These are phyloP conservation scores for Coemansia interrupta DNA, from an alignment of 192 early-diverging fungal species.

Conservation along the genomic window DNA sequence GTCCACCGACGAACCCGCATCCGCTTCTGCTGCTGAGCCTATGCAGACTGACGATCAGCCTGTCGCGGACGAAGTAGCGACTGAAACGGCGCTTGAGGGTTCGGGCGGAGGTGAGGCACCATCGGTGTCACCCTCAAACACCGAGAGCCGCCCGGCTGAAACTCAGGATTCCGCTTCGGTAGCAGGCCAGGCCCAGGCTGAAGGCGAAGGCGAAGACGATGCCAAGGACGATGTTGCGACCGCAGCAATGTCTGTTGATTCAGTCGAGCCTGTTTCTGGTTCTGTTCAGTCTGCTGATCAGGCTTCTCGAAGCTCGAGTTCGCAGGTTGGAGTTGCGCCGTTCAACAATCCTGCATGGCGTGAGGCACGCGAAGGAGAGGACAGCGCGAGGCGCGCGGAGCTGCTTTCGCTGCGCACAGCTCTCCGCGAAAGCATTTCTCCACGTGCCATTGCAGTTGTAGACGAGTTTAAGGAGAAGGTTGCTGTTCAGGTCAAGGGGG, in stretches of 20 bases:
- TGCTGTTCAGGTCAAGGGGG: conserved; percentile 28
- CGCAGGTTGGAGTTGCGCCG: conserved; percentile 17
- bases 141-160: too few relatives aligned
- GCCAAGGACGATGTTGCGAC: conserved; percentile 7
- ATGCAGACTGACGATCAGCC: background rate
- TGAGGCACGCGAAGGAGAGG: conserved; percentile 31
- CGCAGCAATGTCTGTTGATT: conserved; percentile 34
- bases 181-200: background rate
- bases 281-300: background rate
- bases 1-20: background rate
- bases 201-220: background rate
- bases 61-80: background rate
- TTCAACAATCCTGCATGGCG: conserved; percentile 35
- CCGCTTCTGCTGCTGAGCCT: conserved; percentile 3
- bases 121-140: too few relatives aligned
- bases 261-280: background rate
- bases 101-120: too few relatives aligned
- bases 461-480: conserved; percentile 43
- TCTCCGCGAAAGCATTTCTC: conserved; percentile 54
- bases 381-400: conserved; percentile 21
- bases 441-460: conserved; percentile 34
- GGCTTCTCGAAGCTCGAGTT: background rate
- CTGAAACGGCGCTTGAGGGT: too few relatives aligned
- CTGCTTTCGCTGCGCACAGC: conserved; percentile 46
- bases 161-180: too few relatives aligned